A percentile compares a stretch with the other conserved stretches of the same genome.
Evolutionary conservation across 169 alveolate genomes (phyloP).

Genomic region (Plasmodium fragile): DNA sequence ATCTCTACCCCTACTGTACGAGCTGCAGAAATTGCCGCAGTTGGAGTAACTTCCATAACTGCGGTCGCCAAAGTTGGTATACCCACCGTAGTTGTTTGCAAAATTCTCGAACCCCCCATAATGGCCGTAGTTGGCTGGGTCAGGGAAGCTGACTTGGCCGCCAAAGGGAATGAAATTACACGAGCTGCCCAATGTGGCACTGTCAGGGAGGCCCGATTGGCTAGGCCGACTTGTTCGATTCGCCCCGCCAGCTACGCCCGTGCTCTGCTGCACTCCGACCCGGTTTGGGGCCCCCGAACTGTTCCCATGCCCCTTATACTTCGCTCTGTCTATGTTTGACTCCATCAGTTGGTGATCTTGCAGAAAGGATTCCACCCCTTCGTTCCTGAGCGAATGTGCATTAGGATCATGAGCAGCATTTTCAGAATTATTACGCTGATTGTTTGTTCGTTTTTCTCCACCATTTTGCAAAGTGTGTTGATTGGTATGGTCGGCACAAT

Average conservation of each 20-base stretch:
- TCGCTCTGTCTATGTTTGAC: background rate
- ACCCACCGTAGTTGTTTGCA: background rate
- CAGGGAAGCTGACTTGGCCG: background rate
- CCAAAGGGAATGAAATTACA: background rate
- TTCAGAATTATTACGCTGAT: background rate
- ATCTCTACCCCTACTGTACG: background rate
- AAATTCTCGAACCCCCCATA: background rate
- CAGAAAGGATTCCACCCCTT: background rate
- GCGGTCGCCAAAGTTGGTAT: background rate
- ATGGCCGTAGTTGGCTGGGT: background rate
- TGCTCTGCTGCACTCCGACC: background rate
- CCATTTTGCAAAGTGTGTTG: background rate
- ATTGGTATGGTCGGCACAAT: background rate
- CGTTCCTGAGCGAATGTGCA: background rate
- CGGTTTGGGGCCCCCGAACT: background rate
- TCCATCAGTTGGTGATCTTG: background rate
- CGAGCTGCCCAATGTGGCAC: background rate
- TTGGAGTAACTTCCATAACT: background rate
- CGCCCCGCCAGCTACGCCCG: background rate
- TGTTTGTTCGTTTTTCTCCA: too few relatives aligned
- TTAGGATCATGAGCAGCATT: background rate
- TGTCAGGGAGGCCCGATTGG: background rate
- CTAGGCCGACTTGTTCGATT: background rate
- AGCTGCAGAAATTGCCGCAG: background rate
- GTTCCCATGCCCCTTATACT: background rate